Percentiles rank a stretch among this genome's conserved stretches.
phyloP scores from a whole-genome alignment of 805 yeast genomes.

The Starmerella roubikii region DNA sequence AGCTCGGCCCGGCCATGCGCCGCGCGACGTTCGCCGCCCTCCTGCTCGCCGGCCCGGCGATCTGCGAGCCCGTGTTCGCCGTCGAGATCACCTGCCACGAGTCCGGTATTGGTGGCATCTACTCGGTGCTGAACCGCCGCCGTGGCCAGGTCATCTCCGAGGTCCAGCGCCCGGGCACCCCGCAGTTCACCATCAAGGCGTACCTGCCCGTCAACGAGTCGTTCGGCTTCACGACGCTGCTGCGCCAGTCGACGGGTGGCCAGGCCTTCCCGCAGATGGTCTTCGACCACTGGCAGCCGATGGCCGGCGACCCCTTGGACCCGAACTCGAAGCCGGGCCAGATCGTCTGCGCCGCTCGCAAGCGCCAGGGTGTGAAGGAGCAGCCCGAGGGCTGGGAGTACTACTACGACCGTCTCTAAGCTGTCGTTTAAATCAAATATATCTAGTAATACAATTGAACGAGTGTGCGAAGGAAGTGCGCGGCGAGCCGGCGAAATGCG shows the following conservation, averaged over 20 bases:
- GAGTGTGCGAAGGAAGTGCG: no score
- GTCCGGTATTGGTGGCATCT: constrained; percentile 98
- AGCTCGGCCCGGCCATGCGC: constrained; percentile 99
- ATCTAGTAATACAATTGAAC: no score
- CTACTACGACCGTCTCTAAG: constrained; percentile 56
- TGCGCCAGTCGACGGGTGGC: constrained; percentile 99
- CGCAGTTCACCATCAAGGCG: constrained; percentile 98
- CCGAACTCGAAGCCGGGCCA: constrained; percentile 59
- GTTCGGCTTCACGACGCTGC: constrained; percentile 98
- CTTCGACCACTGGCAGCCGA: constrained; percentile 94
- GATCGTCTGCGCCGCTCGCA: constrained; percentile 59
- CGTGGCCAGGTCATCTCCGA: constrained; percentile 99
- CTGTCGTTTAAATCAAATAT: no score
- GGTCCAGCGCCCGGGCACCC: constrained; percentile 99
- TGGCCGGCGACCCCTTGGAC: constrained; percentile 88
- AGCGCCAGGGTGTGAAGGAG: constrained; percentile 94
- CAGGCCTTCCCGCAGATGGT: constrained; percentile 99
- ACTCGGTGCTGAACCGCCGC: constrained; percentile 92
- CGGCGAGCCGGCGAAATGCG: no score
- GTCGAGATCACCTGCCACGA: constrained; percentile 99
- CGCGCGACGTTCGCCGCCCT: constrained; percentile 97
- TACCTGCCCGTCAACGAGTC: constrained; percentile 99
- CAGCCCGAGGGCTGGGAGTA: constrained; percentile 98
- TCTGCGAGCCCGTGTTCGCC: constrained; percentile 98
- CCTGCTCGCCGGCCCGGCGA: constrained; percentile 96